phyloP scores from a whole-genome alignment of 2,329 filamentous ascomycete species.

The Aspergillus eucalypticola region DNA sequence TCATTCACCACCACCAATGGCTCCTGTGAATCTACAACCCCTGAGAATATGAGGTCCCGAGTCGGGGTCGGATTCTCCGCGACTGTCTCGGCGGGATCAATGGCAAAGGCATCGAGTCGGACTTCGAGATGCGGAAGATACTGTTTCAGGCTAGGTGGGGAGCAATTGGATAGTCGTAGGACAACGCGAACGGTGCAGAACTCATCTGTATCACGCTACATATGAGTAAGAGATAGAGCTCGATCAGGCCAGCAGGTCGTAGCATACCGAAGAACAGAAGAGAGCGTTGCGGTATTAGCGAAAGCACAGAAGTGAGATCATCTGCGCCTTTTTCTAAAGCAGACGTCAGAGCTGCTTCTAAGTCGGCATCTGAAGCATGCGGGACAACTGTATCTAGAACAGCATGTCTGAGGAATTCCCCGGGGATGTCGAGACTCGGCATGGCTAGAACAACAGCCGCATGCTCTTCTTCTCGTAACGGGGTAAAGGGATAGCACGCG shows the following conservation, averaged over 20 bases:
- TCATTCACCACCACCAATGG: slow-evolving; percentile 49
- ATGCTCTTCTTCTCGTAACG: slow-evolving; percentile 21
- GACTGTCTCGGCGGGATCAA: slow-evolving; percentile 43
- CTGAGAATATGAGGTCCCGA: slow-evolving; percentile 47
- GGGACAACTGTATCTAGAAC: slow-evolving; percentile 48
- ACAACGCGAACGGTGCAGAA: slow-evolving; percentile 53
- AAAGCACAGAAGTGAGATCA: slow-evolving; percentile 46
- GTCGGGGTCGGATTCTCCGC: slow-evolving; percentile 41
- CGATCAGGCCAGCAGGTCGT: slow-evolving; percentile 4
- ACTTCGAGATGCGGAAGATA: slow-evolving; percentile 53
- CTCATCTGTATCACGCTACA: slow-evolving; percentile 54
- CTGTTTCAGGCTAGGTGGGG: slow-evolving; percentile 50
- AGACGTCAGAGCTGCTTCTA: slow-evolving; percentile 43
- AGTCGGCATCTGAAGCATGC: slow-evolving; percentile 41
- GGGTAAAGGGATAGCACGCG: not conserved
- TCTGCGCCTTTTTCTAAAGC: slow-evolving; percentile 49
- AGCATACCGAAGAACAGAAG: slow-evolving; percentile 54
- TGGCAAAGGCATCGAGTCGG: slow-evolving; percentile 52
- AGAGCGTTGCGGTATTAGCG: slow-evolving; percentile 53
- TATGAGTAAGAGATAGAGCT: slow-evolving; percentile 51
- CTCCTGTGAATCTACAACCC: slow-evolving; percentile 40
- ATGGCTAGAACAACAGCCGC: slow-evolving; percentile 32
- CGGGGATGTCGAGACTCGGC: slow-evolving; percentile 38
- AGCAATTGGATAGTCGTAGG: slow-evolving; percentile 53
- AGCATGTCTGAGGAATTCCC: slow-evolving; percentile 45